Evolutionary conservation across 176 grass and related monocot genomes (phyloP), one percentile per base, ranked within the genome.

Genomic region (Pontederia paniculata): DNA sequence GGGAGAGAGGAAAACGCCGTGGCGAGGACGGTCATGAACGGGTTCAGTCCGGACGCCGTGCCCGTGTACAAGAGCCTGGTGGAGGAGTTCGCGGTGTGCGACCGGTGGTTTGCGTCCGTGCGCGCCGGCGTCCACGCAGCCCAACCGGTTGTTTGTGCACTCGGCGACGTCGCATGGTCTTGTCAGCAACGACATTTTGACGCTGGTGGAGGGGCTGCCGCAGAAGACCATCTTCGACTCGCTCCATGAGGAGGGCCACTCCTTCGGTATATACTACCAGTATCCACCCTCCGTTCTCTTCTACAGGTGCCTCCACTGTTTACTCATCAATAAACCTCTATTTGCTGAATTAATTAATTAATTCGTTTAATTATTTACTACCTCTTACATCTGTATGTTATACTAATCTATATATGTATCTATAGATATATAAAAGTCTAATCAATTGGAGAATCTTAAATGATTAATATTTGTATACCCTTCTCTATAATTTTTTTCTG

Each of bases 231-330:
- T 42, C n/a, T n/a, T n/a, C n/a, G n/a, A n/a, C n/a, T n/a, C n/a
- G n/a, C n/a, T n/a, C n/a, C n/a, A n/a, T n/a, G 80, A 94, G 17
- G 74, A 43, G 1, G 89, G 77, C 5, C 9, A 57, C 61, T 70
- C 89, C n/a, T 95, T 95, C 52, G 89, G 84, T 10, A 52, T 95
- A 57, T 95, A 95, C 56, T 95, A 84, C 57, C 89, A 95, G 80
- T 84, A 75, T 54, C 84, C 80, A 12, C 89, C 89, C 89, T 88
- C 77, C 82, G 15, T 19, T n/a, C n/a, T n/a, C n/a, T n/a, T n/a
- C n/a, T n/a, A n/a, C n/a, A n/a, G n/a, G n/a, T n/a, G n/a, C n/a
- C n/a, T n/a, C n/a, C n/a, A n/a, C n/a, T n/a, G n/a, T n/a, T n/a
- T n/a, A n/a, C n/a, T n/a, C n/a, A n/a, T n/a, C n/a, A n/a, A n/a